Conservation (phyloP, 495 filamentous ascomycete species). For the Tuber indicum region DNA sequence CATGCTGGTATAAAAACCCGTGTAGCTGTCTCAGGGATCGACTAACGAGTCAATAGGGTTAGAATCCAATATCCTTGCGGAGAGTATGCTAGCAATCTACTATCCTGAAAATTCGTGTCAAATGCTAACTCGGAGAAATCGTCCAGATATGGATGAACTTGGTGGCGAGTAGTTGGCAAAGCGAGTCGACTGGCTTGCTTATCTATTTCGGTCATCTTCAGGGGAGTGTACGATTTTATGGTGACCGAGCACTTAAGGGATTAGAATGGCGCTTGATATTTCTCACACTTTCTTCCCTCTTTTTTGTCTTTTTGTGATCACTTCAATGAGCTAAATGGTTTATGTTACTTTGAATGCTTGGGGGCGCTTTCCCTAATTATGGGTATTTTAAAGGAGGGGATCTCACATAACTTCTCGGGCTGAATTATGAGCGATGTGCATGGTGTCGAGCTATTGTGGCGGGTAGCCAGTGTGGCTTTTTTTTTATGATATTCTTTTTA, state of each 20-base stretch:
- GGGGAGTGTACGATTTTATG: slow-evolving; percentile 16
- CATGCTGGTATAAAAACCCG: slow-evolving; percentile 31
- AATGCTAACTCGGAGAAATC: slow-evolving; percentile 22
- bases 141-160: slow-evolving; percentile 31
- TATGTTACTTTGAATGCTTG: neutral
- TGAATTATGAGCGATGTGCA: neutral
- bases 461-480: neutral
- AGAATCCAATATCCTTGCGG: slow-evolving; percentile 30
- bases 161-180: slow-evolving; percentile 21
- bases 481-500: neutral
- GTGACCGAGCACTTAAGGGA: slow-evolving; percentile 4
- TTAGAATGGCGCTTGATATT: slow-evolving; percentile 9
- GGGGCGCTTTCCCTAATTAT: neutral
- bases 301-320: neutral
- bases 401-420: neutral
- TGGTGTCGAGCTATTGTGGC: neutral
- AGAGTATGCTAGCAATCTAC: slow-evolving; percentile 32
- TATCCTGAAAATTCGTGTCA: slow-evolving; percentile 11
- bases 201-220: neutral
- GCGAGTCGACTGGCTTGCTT: neutral
- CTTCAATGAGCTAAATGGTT: neutral
- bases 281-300: neutral
- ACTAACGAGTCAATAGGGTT: slow-evolving; percentile 21
- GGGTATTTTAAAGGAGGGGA: neutral
- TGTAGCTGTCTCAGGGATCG: neutral